These are phyloP conservation scores for Phaeosphaeria sp. DNA, from an alignment of 2,329 filamentous ascomycete genomes.

Conservation along the genomic window DNA sequence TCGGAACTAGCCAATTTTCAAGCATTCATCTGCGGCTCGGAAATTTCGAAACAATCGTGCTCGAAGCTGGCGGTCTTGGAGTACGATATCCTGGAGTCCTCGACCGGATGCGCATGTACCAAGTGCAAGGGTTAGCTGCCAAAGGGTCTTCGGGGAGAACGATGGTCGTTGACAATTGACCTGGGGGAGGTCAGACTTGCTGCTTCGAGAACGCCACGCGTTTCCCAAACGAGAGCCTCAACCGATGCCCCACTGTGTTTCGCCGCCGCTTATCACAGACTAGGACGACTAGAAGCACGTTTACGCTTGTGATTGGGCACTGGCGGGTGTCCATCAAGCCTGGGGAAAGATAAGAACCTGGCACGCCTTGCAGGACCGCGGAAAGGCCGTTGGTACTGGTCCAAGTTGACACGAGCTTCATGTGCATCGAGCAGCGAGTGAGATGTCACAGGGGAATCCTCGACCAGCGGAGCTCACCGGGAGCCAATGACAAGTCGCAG, in stretches of 20 bases:
- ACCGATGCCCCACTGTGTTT: constrained; percentile 43
- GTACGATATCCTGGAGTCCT: not conserved
- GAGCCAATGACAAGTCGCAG: constrained; percentile 29
- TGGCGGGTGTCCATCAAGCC: constrained; percentile 21
- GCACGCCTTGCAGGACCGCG: constrained; percentile 29
- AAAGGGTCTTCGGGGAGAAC: constrained; percentile 29
- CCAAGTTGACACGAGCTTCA: constrained; percentile 22
- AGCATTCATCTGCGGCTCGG: not conserved
- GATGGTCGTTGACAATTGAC: constrained; percentile 26
- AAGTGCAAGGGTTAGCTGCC: constrained; percentile 3
- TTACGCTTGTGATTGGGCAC: constrained; percentile 23
- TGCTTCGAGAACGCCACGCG: constrained; percentile 39
- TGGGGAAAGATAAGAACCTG: constrained; percentile 41
- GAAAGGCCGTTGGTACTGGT: constrained; percentile 23
- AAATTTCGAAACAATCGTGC: not conserved
- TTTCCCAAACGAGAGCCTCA: constrained; percentile 37
- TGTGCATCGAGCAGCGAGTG: constrained; percentile 26
- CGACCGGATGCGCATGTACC: constrained; percentile 5
- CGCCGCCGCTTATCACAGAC: constrained; percentile 46
- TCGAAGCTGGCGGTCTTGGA: not conserved
- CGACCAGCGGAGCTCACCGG: constrained; percentile 40
- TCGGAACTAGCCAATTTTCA: constrained; percentile 1
- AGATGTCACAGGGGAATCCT: constrained; percentile 17
- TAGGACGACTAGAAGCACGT: constrained; percentile 21
- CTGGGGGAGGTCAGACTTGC: constrained; percentile 22